These are phyloP conservation scores for Astragalus glycyphyllos DNA, from an alignment of 306 rosid genomes.

Conservation along the genomic window DNA sequence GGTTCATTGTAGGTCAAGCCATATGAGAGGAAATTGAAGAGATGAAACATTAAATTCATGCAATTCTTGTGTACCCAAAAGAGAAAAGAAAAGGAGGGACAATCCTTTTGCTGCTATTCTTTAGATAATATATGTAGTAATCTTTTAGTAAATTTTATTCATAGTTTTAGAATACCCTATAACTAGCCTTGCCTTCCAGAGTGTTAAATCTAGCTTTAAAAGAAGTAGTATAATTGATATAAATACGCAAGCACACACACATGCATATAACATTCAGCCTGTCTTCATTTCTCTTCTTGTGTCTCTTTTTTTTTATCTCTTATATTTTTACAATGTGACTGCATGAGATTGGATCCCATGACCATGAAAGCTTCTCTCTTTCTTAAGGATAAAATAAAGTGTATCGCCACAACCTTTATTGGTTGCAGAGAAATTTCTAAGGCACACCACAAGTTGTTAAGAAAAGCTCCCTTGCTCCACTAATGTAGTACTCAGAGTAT, in stretches of 20 bases:
- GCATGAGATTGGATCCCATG: conserved; percentile 48
- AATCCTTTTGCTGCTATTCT: conserved; percentile 45
- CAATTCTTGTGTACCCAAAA: conserved; percentile 31
- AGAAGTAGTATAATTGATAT: conserved; percentile 13
- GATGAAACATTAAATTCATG: not conserved
- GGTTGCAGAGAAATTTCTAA: conserved; percentile 83
- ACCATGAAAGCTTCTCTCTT: conserved; percentile 52
- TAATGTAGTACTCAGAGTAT: conserved; percentile 53
- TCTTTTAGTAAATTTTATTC: conserved; percentile 48
- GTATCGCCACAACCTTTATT: conserved; percentile 74
- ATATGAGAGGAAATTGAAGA: not conserved
- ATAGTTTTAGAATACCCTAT: conserved; percentile 33
- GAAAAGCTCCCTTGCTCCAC: conserved; percentile 63
- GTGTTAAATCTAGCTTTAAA: conserved; percentile 43
- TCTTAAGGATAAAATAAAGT: conserved; percentile 42
- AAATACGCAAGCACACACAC: conserved; percentile 44
- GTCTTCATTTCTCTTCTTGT: conserved; percentile 39
- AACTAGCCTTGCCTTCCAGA: conserved; percentile 47
- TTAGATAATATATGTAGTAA: conserved; percentile 52
- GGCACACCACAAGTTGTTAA: conserved; percentile 73
- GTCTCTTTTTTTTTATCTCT: conserved; percentile 9
- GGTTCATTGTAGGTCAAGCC: not conserved
- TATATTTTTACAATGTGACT: conserved; percentile 29
- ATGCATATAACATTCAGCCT: conserved; percentile 41
- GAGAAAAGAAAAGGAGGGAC: conserved; percentile 34